These are phyloP conservation scores for Dothistroma septosporum DNA, from an alignment of 2,329 filamentous ascomycete species.

Conservation along the genomic window DNA sequence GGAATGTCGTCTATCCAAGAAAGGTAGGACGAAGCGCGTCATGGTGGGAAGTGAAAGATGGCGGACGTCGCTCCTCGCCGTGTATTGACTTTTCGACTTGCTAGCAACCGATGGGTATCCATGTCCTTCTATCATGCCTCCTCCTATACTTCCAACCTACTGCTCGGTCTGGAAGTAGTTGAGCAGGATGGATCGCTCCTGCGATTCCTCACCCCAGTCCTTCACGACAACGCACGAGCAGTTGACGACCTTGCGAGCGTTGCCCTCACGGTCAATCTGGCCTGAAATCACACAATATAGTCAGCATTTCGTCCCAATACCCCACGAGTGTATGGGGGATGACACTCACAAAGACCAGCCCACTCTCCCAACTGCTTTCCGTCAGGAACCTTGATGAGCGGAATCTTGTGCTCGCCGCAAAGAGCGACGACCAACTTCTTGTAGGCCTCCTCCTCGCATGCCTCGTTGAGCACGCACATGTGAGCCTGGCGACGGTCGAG, in stretches of 20 bases:
- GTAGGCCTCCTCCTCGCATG: slow-evolving; percentile 99
- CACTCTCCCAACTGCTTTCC: slow-evolving; percentile 99
- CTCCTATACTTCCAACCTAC: slow-evolving; percentile 33
- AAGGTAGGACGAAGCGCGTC: not conserved
- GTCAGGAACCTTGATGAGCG: slow-evolving; percentile 98
- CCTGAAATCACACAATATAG: slow-evolving; percentile 51
- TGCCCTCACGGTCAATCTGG: slow-evolving; percentile 98
- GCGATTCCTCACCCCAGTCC: slow-evolving; percentile 99
- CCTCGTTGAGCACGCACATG: slow-evolving; percentile 99
- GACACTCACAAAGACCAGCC: slow-evolving; percentile 95
- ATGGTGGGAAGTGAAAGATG: not conserved
- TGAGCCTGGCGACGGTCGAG: slow-evolving; percentile 98
- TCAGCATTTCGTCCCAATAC: slow-evolving; percentile 9
- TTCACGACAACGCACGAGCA: slow-evolving; percentile 99
- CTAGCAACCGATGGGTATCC: not conserved
- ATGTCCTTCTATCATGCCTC: not conserved
- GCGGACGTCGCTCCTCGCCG: not conserved
- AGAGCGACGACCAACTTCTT: slow-evolving; percentile 99
- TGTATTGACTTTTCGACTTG: not conserved
- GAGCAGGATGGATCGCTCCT: slow-evolving; percentile 97
- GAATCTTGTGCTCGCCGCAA: slow-evolving; percentile 99
- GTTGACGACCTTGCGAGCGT: slow-evolving; percentile 99
- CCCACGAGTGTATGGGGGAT: not conserved
- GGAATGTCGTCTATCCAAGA: not conserved
- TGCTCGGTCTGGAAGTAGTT: slow-evolving; percentile 98